Evolutionary conservation across 2,329 filamentous ascomycete genomes (phyloP).

Genomic region (Magnaporthales sp.): DNA sequence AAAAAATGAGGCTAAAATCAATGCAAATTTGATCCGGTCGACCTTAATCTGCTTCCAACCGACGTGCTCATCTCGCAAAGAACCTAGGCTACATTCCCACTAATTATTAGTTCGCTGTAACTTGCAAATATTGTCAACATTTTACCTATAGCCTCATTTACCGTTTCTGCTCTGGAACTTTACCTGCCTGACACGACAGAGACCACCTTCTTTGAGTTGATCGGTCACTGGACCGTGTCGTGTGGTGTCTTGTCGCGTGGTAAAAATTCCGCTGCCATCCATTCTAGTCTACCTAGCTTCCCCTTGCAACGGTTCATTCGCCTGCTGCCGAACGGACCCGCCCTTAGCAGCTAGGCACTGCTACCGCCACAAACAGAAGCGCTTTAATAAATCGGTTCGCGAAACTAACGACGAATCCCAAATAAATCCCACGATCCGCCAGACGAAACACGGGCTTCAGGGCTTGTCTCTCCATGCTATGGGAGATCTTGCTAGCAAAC

Average conservation of each 20-base stretch:
- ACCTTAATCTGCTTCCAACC: background rate
- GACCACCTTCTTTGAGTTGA: background rate
- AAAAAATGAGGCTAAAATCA: background rate
- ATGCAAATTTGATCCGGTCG: background rate
- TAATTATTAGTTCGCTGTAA: background rate
- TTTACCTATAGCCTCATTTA: background rate
- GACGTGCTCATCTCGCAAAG: background rate
- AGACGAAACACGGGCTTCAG: background rate
- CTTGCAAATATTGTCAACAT: background rate
- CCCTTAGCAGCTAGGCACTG: background rate
- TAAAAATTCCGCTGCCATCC: background rate
- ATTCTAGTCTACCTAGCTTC: background rate
- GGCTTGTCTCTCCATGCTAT: constrained; percentile 4
- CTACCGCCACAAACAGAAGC: background rate
- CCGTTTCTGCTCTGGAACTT: background rate
- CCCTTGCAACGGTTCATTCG: background rate
- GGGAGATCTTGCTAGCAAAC: constrained; percentile 5
- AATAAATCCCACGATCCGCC: background rate
- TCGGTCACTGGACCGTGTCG: background rate
- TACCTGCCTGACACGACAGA: background rate
- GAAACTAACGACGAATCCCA: background rate
- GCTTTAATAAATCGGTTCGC: background rate
- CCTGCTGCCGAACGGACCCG: background rate
- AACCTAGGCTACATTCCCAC: background rate
- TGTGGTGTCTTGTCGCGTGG: background rate